Percentiles rank a stretch among this genome's conserved stretches.
phyloP scores from a whole-genome alignment of 2,329 filamentous ascomycete species.

The Trichoderma sp. region DNA sequence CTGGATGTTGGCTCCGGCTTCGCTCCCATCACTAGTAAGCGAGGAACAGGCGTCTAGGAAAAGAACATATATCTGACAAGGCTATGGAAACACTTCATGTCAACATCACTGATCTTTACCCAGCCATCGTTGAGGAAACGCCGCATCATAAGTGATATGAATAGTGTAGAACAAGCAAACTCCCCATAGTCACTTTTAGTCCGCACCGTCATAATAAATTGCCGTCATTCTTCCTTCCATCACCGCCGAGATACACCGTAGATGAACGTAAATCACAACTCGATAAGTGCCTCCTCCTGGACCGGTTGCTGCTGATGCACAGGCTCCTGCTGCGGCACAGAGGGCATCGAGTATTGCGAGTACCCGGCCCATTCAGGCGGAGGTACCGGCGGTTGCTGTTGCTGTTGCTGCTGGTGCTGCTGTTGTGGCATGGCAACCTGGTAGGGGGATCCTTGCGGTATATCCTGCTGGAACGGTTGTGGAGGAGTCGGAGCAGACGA shows the following conservation, averaged over 20 bases:
- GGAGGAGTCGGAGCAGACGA: constrained; percentile 16
- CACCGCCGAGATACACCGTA: neutral
- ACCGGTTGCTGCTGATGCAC: constrained; percentile 47
- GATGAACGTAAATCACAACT: constrained; percentile 54
- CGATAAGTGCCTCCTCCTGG: constrained; percentile 78
- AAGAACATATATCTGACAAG: constrained; percentile 24
- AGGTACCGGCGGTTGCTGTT: constrained; percentile 41
- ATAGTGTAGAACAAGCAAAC: neutral
- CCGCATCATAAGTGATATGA: constrained; percentile 2
- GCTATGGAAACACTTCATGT: constrained; percentile 20
- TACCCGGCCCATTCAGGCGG: constrained; percentile 53
- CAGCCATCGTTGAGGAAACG: constrained; percentile 22
- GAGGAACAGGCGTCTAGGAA: neutral
- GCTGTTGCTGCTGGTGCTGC: constrained; percentile 38
- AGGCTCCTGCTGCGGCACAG: constrained; percentile 54
- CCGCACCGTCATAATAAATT: neutral
- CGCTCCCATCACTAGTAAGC: too few relatives aligned
- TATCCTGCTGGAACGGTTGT: constrained; percentile 23
- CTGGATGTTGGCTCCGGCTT: too few relatives aligned
- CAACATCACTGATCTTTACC: constrained; percentile 14
- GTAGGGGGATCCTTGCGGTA: constrained; percentile 27
- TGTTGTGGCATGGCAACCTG: constrained; percentile 38
- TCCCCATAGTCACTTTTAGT: constrained; percentile 11
- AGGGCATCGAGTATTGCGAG: constrained; percentile 64
- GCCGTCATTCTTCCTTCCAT: neutral